These are phyloP conservation scores for Trichosphaerium sp. DNA, from an alignment of 78 protist species.

Conservation along the genomic window DNA sequence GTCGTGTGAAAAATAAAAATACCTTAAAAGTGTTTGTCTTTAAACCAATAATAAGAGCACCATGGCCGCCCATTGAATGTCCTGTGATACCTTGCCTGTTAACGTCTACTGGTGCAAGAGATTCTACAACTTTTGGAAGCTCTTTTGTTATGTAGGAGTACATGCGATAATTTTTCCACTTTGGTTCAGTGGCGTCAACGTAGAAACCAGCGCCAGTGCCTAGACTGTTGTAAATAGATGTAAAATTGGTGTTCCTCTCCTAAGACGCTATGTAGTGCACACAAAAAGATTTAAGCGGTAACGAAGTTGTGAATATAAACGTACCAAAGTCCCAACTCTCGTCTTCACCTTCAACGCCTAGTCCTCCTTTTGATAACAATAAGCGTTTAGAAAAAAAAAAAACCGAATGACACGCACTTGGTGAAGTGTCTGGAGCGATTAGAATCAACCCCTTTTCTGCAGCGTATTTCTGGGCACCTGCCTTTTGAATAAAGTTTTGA, in stretches of 20 bases:
- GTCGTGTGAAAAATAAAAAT: neutral
- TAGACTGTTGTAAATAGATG: no score
- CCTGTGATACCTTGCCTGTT: conserved; percentile 41
- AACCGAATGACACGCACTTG: conserved; percentile 7
- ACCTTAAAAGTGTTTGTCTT: conserved; percentile 17
- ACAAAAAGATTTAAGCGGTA: no score
- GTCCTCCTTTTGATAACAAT: conserved; percentile 24
- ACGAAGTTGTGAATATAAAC: no score
- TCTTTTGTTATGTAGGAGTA: conserved; percentile 69
- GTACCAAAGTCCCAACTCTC: conserved; percentile 53
- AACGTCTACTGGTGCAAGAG: neutral
- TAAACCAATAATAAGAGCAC: conserved; percentile 63
- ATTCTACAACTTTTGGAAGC: conserved; percentile 38
- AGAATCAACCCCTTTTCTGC: conserved; percentile 29
- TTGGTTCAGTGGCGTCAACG: conserved; percentile 65
- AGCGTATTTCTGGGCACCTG: conserved; percentile 54
- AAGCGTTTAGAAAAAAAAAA: neutral
- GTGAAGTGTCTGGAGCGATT: conserved; percentile 81
- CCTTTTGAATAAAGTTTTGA: conserved; percentile 69
- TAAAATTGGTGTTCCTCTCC: neutral
- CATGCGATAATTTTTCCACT: conserved; percentile 66
- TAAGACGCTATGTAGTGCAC: no score
- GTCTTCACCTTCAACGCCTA: conserved; percentile 21
- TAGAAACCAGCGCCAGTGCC: conserved; percentile 89
- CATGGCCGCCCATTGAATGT: conserved; percentile 89